Conservation (phyloP, 306 rosid genomes). For the Argentina anserina region DNA sequence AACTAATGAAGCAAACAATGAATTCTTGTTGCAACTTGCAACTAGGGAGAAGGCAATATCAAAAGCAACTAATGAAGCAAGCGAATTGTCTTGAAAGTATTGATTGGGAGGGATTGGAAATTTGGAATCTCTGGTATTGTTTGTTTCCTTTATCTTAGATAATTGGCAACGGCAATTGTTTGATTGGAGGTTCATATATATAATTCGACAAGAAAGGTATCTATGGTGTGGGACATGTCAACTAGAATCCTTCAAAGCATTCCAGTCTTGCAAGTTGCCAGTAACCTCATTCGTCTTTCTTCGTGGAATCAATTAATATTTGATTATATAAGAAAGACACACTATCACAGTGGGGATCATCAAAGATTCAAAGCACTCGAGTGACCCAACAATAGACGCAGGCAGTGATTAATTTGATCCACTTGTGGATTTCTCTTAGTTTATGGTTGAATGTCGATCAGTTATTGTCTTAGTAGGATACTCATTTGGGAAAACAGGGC, state of each 20-base stretch:
- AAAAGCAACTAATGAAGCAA: no score
- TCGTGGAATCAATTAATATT: neutral
- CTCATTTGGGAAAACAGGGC: neutral
- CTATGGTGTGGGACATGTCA: conserved; percentile 8
- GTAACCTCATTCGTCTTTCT: conserved; percentile 1
- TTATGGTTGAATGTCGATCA: neutral
- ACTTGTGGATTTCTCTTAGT: neutral
- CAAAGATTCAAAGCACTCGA: neutral
- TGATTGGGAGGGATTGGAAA: conserved; percentile 17
- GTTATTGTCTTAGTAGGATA: neutral
- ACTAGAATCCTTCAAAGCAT: conserved; percentile 20
- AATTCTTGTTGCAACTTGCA: neutral
- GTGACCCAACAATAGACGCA: neutral
- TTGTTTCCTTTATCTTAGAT: conserved; percentile 10
- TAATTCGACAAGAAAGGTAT: conserved; percentile 26
- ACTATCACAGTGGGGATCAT: neutral
- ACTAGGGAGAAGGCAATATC: neutral
- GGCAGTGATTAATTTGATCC: neutral
- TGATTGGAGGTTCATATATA: neutral
- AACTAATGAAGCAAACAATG: neutral
- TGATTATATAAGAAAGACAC: neutral
- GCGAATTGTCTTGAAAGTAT: neutral
- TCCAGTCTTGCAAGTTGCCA: conserved; percentile 30
- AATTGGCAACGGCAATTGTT: conserved; percentile 1
- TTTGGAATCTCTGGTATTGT: conserved; percentile 8